phyloP scores from a whole-genome alignment of 1,139 yeast species.

The Yamadazyma epiphylla region DNA sequence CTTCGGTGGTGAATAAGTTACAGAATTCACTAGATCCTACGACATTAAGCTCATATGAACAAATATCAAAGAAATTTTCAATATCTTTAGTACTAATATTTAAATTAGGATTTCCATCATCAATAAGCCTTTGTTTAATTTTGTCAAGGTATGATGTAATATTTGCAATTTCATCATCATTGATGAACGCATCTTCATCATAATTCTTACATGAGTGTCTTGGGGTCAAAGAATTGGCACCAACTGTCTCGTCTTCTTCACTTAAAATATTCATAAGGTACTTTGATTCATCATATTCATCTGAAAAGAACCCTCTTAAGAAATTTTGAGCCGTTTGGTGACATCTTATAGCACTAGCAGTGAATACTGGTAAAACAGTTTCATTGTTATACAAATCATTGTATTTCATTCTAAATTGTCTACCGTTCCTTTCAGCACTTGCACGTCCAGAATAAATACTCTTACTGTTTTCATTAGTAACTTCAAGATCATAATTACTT shows the following conservation, averaged over 20 bases:
- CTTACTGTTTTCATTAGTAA: constrained; percentile 23
- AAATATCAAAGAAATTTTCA: constrained; percentile 34
- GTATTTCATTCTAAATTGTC: constrained; percentile 30
- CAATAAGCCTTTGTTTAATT: constrained; percentile 36
- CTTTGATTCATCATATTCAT: constrained; percentile 15
- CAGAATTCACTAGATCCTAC: constrained; percentile 47
- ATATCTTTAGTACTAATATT: constrained; percentile 42
- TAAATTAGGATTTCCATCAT: constrained; percentile 27
- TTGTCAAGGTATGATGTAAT: constrained; percentile 24
- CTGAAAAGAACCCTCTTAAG: constrained; percentile 32
- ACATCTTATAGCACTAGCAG: constrained; percentile 29
- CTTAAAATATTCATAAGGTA: constrained; percentile 15
- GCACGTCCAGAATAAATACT: constrained; percentile 28
- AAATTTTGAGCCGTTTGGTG: constrained; percentile 28
- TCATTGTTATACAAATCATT: constrained; percentile 20
- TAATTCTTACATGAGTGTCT: constrained; percentile 18
- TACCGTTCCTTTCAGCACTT: constrained; percentile 32
- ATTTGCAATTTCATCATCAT: constrained; percentile 6
- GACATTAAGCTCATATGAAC: constrained; percentile 55
- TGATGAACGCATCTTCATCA: constrained; percentile 5
- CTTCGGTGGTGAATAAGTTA: constrained; percentile 46
- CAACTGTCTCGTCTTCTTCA: constrained; percentile 22
- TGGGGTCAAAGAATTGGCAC: constrained; percentile 37
- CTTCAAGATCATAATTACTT: constrained; percentile 26
- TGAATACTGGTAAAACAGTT: constrained; percentile 27